A percentile compares a stretch with the other conserved stretches of the same genome.
Evolutionary conservation across 2,329 filamentous ascomycete species (phyloP).

Genomic region (Thelonectria rubi): DNA sequence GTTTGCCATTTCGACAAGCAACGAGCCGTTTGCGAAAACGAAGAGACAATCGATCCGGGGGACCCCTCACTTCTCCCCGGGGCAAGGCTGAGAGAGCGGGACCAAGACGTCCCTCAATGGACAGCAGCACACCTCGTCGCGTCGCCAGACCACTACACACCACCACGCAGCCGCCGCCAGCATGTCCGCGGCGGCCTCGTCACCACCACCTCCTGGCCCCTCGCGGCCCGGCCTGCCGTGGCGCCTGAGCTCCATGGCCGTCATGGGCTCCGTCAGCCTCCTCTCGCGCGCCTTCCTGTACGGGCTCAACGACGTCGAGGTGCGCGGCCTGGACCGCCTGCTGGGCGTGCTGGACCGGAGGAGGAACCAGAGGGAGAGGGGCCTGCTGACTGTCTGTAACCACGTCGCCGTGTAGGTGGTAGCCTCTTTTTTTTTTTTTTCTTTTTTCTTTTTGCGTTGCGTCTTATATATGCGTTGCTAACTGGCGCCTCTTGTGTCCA

Average conservation of each 20-base stretch:
- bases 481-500: slow-evolving; percentile 57
- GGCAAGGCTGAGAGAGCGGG: not conserved
- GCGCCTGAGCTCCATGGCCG: slow-evolving; percentile 76
- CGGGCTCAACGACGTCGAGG: slow-evolving; percentile 77
- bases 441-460: too few relatives aligned
- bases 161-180: not conserved
- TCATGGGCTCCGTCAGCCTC: slow-evolving; percentile 77
- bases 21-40: too few relatives aligned
- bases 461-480: too few relatives aligned
- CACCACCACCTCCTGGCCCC: slow-evolving; percentile 31
- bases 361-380: slow-evolving; percentile 70
- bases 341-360: slow-evolving; percentile 79
- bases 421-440: not conserved
- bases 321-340: slow-evolving; percentile 79
- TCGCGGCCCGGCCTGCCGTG: slow-evolving; percentile 69
- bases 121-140: too few relatives aligned
- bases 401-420: slow-evolving; percentile 52
- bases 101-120: too few relatives aligned
- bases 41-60: not conserved
- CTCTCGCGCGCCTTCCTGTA: slow-evolving; percentile 80
- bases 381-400: slow-evolving; percentile 77
- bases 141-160: too few relatives aligned
- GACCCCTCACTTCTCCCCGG: not conserved
- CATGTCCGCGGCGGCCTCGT: slow-evolving; percentile 38
- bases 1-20: too few relatives aligned